Evolutionary conservation across 495 filamentous ascomycete genomes (phyloP), one percentile per base, ranked within the genome.

Genomic region (Penicilliopsis zonata): DNA sequence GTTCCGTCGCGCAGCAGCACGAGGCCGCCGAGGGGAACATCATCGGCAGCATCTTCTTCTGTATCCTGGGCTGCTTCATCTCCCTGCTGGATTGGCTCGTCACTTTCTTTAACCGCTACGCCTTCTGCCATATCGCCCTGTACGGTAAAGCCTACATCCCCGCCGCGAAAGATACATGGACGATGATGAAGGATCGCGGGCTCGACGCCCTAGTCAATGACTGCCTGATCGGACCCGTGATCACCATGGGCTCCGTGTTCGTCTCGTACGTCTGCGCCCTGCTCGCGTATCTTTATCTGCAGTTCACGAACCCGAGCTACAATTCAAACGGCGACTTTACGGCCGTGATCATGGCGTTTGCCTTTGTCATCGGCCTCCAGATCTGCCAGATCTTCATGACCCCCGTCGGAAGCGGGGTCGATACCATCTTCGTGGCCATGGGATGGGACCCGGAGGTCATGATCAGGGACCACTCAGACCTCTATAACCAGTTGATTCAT

Each of bases 161-260:
- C 3, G 75, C 85, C 2, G 86, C 86, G 3, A 94, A 88, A 50
- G 82, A 85, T 44, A 93, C 83, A 0, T 90, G 82, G 81, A 74
- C 42, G 3, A 83, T 94, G 78, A 83, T 94, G 66, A 86, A 82
- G 44, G 74, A 92, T 48, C 82, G 87, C 20, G 88, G 88, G 17
- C 75, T 96, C 34, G 86, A 94, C 44, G 84, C 82, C 5, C 68
- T 94, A 4, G 68, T 92, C 41, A 87, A 88, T 53, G 86, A 95
- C 45, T 92, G 83, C 48, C 70, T 96, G 16, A 80, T 94, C 40
- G 82, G 84, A 0, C 86, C 86, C 0, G 86, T 96, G 10, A 60
- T 96, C n/a, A 82, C 60, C 22, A 86, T 93, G 74, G 87, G 84
- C 29, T 74, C 80, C 2, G 74, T 76, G 0, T 88, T 88, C 40